These are phyloP conservation scores for Kazachstania sp. DNA, from an alignment of 1,139 yeast genomes.

Conservation along the genomic window DNA sequence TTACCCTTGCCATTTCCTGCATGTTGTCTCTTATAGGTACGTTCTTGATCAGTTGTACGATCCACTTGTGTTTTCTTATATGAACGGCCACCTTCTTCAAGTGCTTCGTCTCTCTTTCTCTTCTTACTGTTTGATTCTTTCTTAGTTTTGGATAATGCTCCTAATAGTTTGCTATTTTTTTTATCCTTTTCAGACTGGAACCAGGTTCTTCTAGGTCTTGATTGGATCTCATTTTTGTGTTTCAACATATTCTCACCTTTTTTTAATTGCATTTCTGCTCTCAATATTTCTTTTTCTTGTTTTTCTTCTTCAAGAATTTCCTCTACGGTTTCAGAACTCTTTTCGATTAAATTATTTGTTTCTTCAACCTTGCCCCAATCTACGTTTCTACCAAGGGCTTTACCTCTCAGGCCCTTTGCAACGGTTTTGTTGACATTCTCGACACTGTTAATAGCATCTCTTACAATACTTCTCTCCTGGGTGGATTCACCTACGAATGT, in stretches of 20 bases:
- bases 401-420: conserved; percentile 33
- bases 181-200: conserved; percentile 73
- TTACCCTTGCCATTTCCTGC: conserved; percentile 25
- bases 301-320: conserved; percentile 85
- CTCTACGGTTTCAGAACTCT: conserved; percentile 50
- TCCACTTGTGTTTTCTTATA: conserved; percentile 68
- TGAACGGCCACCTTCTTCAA: conserved; percentile 39
- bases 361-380: conserved; percentile 80
- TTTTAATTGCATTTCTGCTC: conserved; percentile 84
- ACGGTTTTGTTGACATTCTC: conserved; percentile 31
- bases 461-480: conserved; percentile 78
- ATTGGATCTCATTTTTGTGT: conserved; percentile 70
- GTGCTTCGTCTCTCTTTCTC: conserved; percentile 51
- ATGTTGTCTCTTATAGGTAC: conserved; percentile 34
- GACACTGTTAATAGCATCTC: conserved; percentile 68
- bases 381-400: conserved; percentile 73
- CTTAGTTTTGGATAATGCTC: conserved; percentile 35
- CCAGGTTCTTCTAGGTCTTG: conserved; percentile 97
- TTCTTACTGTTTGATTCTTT: conserved; percentile 46
- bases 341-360: conserved; percentile 50
- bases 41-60: conserved; percentile 43
- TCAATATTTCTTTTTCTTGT: conserved; percentile 71
- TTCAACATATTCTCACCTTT: conserved; percentile 79
- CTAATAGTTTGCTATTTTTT: conserved; percentile 35
- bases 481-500: conserved; percentile 89